Conservation (phyloP, 75 land plant species). For the Pinus albicaulis region DNA sequence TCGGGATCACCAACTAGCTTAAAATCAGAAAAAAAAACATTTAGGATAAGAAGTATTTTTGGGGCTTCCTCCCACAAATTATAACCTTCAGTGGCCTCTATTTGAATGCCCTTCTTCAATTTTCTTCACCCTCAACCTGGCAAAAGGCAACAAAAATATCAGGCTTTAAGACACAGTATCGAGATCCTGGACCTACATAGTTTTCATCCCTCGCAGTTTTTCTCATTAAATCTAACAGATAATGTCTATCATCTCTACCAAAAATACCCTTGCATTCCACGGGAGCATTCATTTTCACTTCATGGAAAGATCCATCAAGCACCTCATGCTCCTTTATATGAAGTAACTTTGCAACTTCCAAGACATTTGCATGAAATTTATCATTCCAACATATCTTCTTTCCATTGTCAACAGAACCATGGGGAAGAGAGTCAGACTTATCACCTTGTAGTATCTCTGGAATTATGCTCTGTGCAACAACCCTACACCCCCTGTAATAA, state of each 20-base stretch:
- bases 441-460: too few species aligned
- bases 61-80: too few species aligned
- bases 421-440: too few species aligned
- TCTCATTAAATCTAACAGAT: constrained; percentile 95
- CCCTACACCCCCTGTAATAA: too few species aligned
- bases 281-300: constrained; percentile 84
- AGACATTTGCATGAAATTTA: too few species aligned
- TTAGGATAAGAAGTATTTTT: constrained; percentile 79
- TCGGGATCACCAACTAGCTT: constrained; percentile 73
- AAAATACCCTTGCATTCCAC: constrained; percentile 99
- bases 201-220: constrained; percentile 97
- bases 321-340: too few species aligned
- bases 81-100: constrained; percentile 19
- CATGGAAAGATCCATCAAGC: constrained; percentile 80
- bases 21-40: constrained; percentile 89
- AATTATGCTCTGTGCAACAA: too few species aligned
- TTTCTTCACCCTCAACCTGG: constrained; percentile 59
- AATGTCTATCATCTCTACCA: constrained; percentile 99
- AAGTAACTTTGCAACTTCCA: too few species aligned
- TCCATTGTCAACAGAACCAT: too few species aligned
- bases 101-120: constrained; percentile 21
- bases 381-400: too few species aligned
- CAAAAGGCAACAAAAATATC: constrained; percentile 86
- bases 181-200: constrained; percentile 68
- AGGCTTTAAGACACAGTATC: constrained; percentile 89